phyloP scores from a whole-genome alignment of 2,329 filamentous ascomycete species.

The Cladosporium colombiae region DNA sequence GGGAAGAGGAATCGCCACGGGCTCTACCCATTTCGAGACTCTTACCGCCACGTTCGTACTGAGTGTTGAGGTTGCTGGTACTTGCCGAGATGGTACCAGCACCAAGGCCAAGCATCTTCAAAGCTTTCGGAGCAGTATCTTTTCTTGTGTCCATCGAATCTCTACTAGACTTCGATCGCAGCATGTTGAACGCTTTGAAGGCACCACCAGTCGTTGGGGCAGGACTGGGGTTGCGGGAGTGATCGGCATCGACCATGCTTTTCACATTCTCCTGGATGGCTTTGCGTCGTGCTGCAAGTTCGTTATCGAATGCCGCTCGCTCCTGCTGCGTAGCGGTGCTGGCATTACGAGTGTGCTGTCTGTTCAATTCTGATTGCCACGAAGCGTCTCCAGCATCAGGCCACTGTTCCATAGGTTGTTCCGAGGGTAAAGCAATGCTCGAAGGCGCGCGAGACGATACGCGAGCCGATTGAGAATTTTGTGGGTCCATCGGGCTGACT shows the following conservation, averaged over 20 bases:
- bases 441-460: slow-evolving; percentile 13
- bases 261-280: slow-evolving; percentile 73
- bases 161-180: slow-evolving; percentile 67
- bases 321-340: slow-evolving; percentile 57
- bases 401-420: slow-evolving; percentile 12
- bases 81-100: slow-evolving; percentile 32
- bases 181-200: slow-evolving; percentile 62
- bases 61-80: slow-evolving; percentile 36
- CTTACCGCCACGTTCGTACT: slow-evolving; percentile 29
- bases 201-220: slow-evolving; percentile 41
- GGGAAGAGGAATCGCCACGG: slow-evolving; percentile 29
- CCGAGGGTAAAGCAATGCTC: not conserved
- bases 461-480: not conserved
- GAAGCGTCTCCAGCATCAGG: slow-evolving; percentile 31
- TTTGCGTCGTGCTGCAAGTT: slow-evolving; percentile 69
- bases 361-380: slow-evolving; percentile 53
- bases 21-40: slow-evolving; percentile 30
- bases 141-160: slow-evolving; percentile 61
- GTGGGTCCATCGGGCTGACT: slow-evolving; percentile 7
- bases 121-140: slow-evolving; percentile 55
- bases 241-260: slow-evolving; percentile 65
- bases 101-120: slow-evolving; percentile 62
- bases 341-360: slow-evolving; percentile 49
- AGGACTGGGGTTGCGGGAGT: slow-evolving; percentile 38
- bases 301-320: slow-evolving; percentile 70